These are phyloP conservation scores for Salvia rosmarinus DNA, from an alignment of 257 asterid genomes.

Conservation along the genomic window DNA sequence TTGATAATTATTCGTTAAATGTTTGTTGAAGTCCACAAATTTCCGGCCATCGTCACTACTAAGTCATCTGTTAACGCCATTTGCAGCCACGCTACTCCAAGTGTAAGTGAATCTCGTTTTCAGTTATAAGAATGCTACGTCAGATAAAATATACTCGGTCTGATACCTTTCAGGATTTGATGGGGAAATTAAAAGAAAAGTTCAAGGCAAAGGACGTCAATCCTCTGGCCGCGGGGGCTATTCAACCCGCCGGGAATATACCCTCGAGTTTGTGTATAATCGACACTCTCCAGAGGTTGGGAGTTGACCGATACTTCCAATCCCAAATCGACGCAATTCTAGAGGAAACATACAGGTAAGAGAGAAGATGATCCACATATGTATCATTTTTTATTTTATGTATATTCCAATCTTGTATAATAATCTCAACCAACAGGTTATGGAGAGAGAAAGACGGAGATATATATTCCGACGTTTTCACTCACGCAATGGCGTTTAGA, in stretches of 20 bases:
- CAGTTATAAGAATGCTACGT: too few relatives aligned
- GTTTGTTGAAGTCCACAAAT: too few relatives aligned
- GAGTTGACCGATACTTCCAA: conserved; percentile 40
- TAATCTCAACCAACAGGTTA: conserved; percentile 23
- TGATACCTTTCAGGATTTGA: conserved; percentile 15
- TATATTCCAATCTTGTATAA: too few relatives aligned
- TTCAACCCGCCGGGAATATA: conserved; percentile 19
- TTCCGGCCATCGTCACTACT: too few relatives aligned
- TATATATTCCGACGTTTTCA: conserved; percentile 30
- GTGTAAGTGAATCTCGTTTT: too few relatives aligned
- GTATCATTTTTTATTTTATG: too few relatives aligned
- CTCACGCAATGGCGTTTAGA: conserved; percentile 51
- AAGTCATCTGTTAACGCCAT: too few relatives aligned
- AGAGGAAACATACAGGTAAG: conserved; percentile 38
- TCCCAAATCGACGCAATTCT: conserved; percentile 29
- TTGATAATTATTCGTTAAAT: too few relatives aligned
- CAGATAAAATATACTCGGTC: neutral
- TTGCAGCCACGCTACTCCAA: too few relatives aligned
- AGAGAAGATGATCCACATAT: neutral
- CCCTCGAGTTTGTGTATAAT: conserved; percentile 30
- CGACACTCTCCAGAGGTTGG: conserved; percentile 42
- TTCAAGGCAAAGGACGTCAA: neutral
- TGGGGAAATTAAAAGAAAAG: neutral
- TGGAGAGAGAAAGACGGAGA: conserved; percentile 38
- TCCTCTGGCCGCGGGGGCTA: conserved; percentile 18